These are phyloP conservation scores for Imleria badia DNA, from an alignment of 768 basidiomycete genomes.

Conservation along the genomic window DNA sequence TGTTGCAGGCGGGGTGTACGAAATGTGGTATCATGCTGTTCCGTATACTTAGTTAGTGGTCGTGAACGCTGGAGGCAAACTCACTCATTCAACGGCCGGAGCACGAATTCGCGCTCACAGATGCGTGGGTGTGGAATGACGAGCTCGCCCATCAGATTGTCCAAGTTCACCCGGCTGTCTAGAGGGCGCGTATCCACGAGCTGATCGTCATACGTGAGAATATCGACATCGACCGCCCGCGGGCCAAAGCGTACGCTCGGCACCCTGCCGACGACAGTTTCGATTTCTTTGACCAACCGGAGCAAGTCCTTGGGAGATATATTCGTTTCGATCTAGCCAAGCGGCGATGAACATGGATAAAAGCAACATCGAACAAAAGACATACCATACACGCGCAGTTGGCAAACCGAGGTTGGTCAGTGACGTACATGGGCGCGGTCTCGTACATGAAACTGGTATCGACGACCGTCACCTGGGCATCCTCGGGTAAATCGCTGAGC, in stretches of 20 bases:
- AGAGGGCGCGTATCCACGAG: conserved; percentile 57
- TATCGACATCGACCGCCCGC: conserved; percentile 85
- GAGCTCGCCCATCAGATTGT: conserved; percentile 65
- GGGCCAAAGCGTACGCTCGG: conserved; percentile 84
- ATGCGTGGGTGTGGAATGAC: conserved; percentile 84
- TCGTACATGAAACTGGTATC: conserved; percentile 92
- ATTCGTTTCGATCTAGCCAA: conserved; percentile 67
- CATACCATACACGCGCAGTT: conserved; percentile 91
- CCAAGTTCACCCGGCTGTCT: conserved; percentile 47
- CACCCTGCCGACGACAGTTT: conserved; percentile 71
- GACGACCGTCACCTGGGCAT: conserved; percentile 43
- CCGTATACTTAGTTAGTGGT: not conserved
- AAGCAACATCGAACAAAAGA: conserved; percentile 3
- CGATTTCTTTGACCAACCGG: conserved; percentile 66
- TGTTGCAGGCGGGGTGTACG: conserved; percentile 58
- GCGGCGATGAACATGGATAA: not conserved
- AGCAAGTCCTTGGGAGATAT: conserved; percentile 61
- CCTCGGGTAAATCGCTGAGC: conserved; percentile 18
- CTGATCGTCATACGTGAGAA: conserved; percentile 68
- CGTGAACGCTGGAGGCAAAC: not conserved
- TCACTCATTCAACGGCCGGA: conserved; percentile 87
- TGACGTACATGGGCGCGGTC: conserved; percentile 93
- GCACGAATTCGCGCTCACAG: conserved; percentile 86
- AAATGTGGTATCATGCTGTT: conserved; percentile 78
- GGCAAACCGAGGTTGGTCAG: conserved; percentile 83